Evolutionary conservation across 768 basidiomycete species (phyloP).

Genomic region (Collybia nuda): DNA sequence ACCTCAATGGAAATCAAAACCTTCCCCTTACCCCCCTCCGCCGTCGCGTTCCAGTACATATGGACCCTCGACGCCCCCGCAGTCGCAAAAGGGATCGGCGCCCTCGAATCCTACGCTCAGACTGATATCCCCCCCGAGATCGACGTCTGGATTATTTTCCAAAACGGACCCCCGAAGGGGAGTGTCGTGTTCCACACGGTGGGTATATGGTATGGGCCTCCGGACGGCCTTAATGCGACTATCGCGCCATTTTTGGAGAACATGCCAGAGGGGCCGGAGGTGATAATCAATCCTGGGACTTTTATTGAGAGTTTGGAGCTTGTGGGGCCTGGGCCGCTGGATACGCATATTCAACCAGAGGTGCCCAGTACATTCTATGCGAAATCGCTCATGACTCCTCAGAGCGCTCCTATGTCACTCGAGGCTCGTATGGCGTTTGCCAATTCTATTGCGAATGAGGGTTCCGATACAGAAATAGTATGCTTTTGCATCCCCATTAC

Average conservation of each 20-base stretch:
- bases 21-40: conserved; percentile 15
- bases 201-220: conserved; percentile 24
- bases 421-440: conserved; percentile 29
- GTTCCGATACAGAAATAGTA: conserved; percentile 13
- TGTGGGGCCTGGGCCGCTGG: conserved; percentile 14
- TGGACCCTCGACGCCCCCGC: conserved; percentile 33
- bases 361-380: conserved; percentile 32
- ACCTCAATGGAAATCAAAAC: conserved; percentile 17
- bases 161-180: conserved; percentile 18
- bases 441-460: conserved; percentile 32
- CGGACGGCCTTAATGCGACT: conserved; percentile 6
- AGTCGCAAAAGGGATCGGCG: conserved; percentile 29
- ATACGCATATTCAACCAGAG: conserved; percentile 21
- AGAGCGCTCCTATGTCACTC: conserved; percentile 25
- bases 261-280: conserved; percentile 9
- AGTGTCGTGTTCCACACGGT: conserved; percentile 26
- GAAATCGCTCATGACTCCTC: conserved; percentile 32
- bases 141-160: conserved; percentile 22
- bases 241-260: conserved; percentile 14
- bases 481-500: too few relatives aligned
- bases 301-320: conserved; percentile 13
- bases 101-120: conserved; percentile 35
- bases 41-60: conserved; percentile 24
- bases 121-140: conserved; percentile 32
- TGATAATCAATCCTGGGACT: conserved; percentile 13